Evolutionary conservation across 2,329 filamentous ascomycete genomes (phyloP).

Genomic region (Dothiorella sarmentorum): DNA sequence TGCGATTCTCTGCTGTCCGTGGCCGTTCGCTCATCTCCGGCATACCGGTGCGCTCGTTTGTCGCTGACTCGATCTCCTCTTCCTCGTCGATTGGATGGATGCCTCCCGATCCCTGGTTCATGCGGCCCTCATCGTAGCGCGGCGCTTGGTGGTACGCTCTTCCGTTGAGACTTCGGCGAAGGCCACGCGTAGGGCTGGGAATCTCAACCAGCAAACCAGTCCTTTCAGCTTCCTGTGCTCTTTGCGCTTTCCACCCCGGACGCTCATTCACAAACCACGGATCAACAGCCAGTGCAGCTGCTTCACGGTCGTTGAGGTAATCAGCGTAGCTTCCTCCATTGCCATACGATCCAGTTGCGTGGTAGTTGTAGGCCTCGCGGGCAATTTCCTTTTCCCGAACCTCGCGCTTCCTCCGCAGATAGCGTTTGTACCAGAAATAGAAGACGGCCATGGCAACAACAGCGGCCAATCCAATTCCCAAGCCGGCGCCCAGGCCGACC

Average conservation of each 20-base stretch:
- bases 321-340: neutral
- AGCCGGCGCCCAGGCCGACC: conserved; percentile 44
- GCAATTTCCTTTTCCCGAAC: conserved; percentile 55
- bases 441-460: conserved; percentile 41
- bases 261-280: conserved; percentile 18
- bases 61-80: conserved; percentile 54
- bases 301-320: conserved; percentile 7
- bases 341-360: neutral
- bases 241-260: conserved; percentile 32
- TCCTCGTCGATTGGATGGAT: conserved; percentile 63
- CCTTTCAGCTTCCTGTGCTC: conserved; percentile 39
- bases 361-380: conserved; percentile 46
- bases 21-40: conserved; percentile 29
- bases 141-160: conserved; percentile 34
- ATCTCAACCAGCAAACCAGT: conserved; percentile 47
- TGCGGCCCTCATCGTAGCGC: conserved; percentile 49
- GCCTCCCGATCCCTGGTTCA: conserved; percentile 48
- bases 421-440: conserved; percentile 47
- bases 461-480: conserved; percentile 44
- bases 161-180: conserved; percentile 40
- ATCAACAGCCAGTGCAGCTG: conserved; percentile 1
- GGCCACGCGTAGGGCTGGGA: conserved; percentile 47
- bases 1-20: conserved; percentile 24
- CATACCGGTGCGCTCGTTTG: conserved; percentile 21
- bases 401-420: conserved; percentile 39